phyloP scores from a whole-genome alignment of 768 basidiomycete genomes.

The Phlebiopsis flavidoalba region DNA sequence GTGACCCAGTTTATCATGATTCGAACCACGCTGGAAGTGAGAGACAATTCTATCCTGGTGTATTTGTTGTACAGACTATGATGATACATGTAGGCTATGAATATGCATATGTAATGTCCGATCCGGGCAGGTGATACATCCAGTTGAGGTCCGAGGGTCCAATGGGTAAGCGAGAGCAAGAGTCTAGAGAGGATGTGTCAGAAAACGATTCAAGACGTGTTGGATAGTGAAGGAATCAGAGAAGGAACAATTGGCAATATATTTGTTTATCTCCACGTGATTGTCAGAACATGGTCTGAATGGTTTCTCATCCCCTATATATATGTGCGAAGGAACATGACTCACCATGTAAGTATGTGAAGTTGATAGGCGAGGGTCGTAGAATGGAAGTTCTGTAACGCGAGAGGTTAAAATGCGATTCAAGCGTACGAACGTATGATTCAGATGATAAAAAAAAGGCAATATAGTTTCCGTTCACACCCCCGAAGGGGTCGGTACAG shows the following conservation, averaged over 20 bases:
- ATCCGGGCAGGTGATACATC: not conserved
- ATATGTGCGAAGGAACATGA: slow-evolving; percentile 8
- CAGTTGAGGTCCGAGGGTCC: not conserved
- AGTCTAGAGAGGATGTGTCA: not conserved
- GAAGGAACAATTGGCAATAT: slow-evolving; percentile 47
- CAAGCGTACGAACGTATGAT: slow-evolving; percentile 7
- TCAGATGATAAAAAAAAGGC: slow-evolving; percentile 55
- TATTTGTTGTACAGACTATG: not conserved
- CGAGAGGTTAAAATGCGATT: slow-evolving; percentile 2
- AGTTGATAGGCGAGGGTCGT: slow-evolving; percentile 5
- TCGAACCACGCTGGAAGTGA: not conserved
- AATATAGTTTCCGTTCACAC: slow-evolving; percentile 60
- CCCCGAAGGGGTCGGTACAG: slow-evolving; percentile 60
- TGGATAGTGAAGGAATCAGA: slow-evolving; percentile 17
- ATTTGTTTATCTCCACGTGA: slow-evolving; percentile 46
- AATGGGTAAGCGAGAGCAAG: not conserved
- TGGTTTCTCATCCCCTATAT: slow-evolving; percentile 40
- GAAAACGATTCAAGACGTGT: not conserved
- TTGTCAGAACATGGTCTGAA: slow-evolving; percentile 69
- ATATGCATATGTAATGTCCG: not conserved
- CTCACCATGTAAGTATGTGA: slow-evolving; percentile 6
- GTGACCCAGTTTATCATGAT: not conserved
- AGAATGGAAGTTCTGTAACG: slow-evolving; percentile 12
- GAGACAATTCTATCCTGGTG: not conserved
- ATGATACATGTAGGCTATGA: not conserved